Evolutionary conservation across 257 asterid species (phyloP), one percentile per base, ranked within the genome.

Genomic region (Prunella vulgaris): DNA sequence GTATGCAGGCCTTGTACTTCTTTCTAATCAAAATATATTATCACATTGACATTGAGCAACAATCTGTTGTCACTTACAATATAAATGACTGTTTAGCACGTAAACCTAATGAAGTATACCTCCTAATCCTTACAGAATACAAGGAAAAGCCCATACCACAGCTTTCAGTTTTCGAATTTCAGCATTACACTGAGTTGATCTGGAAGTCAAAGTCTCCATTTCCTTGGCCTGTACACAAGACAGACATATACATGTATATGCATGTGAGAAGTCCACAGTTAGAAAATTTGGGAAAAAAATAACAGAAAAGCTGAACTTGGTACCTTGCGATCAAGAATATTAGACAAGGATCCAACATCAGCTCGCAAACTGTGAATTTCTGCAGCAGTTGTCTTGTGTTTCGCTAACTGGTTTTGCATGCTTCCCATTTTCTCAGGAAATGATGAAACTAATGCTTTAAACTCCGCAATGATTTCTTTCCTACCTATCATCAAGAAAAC

Each of bases 391-490:
- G 85, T 93, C 82, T 94, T 94, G 87, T 86, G 87, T 57, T 79
- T 79, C 75, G 88, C 87, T 63, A 94, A 77, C 74, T 89, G 90
- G 77, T 78, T 87, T 84, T 94, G 96, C 96, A 94, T 91, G 82
- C 62, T 79, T 24, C 90, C 90, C 99, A 94, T 94, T 74, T 78
- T 84, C 81, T 89, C 95, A 53, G 97, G 97, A 84, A 91, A 94
- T 27, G 95, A 89, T 73, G 98, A 84, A 80, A 86, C 88, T 78
- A 94, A 78, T 1, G 84, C 82, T 80, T 86, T 91, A 63, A 94
- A 94, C 82, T 86, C 86, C 2, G 89, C 85, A 76, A 92, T 89
- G 40, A 91, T 87, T 72, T 94, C 96, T 73, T 87, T 91, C 84
- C 97, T 84, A 60, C 98, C 99, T 94, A 87, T 68, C 77, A 82